Evolutionary conservation across 2,329 filamentous ascomycete species (phyloP), one percentile per base, ranked within the genome.

Genomic region (Hypoxylon sp.): DNA sequence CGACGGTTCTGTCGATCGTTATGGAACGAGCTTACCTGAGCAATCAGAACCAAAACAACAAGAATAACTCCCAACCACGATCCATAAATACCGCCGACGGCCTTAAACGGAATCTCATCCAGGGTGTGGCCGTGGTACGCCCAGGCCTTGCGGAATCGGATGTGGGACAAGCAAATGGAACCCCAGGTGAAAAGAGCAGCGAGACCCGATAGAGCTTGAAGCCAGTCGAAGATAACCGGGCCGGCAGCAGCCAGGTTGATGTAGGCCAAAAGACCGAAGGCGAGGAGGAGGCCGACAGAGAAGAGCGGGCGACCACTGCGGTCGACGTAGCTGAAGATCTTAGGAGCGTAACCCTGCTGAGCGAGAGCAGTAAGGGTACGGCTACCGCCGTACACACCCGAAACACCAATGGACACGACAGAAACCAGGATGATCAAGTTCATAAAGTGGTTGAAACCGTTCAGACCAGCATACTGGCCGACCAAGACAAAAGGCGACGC

Each of bases 131-230:
- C 86, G 41, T 88, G 82, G 26, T 81, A 75, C 24, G 78, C 80
- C 89, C 89, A 91, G 0, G 88, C 89, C 2, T 76, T 71, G 34
- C 89, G 87, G 82, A 91, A 90, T 19, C 89, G 87, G 72, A 91
- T 90, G 70, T 91, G 89, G 2, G 87, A 82, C 2, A 89, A 77
- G 70, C 88, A 90, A 70, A 91, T 90, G 39, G 86, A 89, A 17
- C 84, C 88, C 89, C 89, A 92, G 10, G 88, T 88, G 74, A 90
- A 90, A 44, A 91, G 81, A 11, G 87, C 85, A 10, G 85, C 84
- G 4, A 91, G 79, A 53, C 87, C 89, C 0, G 87, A 89, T 15
- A 91, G 78, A 7, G 88, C 85, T 24, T 86, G 81, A 3, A 92
- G 82, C 89, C 89, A 91, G 70, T 84, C 80, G 61, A 91, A 90